A percentile compares a stretch with the other conserved stretches of the same genome.
phyloP scores from a whole-genome alignment of 2,329 filamentous ascomycete species.

The Paraphoma chrysanthemicola region DNA sequence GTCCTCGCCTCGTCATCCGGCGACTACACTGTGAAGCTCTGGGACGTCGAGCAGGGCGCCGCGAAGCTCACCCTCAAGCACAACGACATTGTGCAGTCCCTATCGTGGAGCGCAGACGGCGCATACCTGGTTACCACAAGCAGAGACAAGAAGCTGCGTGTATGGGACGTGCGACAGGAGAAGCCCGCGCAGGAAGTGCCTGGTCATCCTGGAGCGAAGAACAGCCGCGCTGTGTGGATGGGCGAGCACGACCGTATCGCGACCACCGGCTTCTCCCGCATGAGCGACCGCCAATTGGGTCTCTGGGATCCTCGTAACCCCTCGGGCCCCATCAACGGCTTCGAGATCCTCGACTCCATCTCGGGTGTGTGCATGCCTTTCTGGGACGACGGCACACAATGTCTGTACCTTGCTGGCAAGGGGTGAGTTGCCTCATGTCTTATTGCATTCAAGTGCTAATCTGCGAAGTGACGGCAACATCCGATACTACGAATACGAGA shows the following conservation, averaged over 20 bases:
- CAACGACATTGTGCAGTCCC: slow-evolving; percentile 89
- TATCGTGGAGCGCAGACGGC: slow-evolving; percentile 94
- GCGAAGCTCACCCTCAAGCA: slow-evolving; percentile 80
- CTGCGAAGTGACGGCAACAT: slow-evolving; percentile 87
- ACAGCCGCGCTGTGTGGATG: slow-evolving; percentile 95
- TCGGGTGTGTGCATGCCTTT: slow-evolving; percentile 99
- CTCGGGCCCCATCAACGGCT: slow-evolving; percentile 83
- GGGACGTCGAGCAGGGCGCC: slow-evolving; percentile 86
- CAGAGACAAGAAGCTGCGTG: slow-evolving; percentile 95
- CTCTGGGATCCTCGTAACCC: slow-evolving; percentile 91
- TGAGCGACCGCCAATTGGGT: slow-evolving; percentile 96
- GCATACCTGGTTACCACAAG: slow-evolving; percentile 89
- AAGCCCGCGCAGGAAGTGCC: slow-evolving; percentile 81
- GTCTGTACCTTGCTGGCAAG: slow-evolving; percentile 95
- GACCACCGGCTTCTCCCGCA: slow-evolving; percentile 95
- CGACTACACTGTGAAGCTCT: slow-evolving; percentile 93
- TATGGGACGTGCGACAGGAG: slow-evolving; percentile 97
- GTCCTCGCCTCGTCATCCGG: slow-evolving; percentile 94
- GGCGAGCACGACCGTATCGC: slow-evolving; percentile 95
- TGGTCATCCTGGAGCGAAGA: slow-evolving; percentile 94
- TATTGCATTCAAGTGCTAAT: slow-evolving; percentile 12
- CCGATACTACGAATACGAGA: slow-evolving; percentile 97
- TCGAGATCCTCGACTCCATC: slow-evolving; percentile 90
- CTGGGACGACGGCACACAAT: slow-evolving; percentile 97
- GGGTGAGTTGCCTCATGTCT: slow-evolving; percentile 66